phyloP scores from a whole-genome alignment of 2,329 filamentous ascomycete species.

The Truncatella angustata region DNA sequence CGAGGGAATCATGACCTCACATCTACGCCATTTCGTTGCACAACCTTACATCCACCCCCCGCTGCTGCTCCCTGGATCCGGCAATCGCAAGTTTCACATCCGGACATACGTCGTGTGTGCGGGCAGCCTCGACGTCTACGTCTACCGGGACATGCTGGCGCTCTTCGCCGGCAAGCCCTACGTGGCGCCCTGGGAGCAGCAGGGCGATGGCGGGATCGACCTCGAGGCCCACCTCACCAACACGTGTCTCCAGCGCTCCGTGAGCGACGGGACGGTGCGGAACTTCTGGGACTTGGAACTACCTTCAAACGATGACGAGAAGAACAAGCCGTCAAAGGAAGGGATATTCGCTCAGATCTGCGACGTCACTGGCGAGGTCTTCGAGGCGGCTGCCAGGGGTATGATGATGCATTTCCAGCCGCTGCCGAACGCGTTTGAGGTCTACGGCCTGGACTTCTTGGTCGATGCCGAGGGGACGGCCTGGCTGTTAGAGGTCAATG shows the following conservation, averaged over 20 bases:
- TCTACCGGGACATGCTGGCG: constrained; percentile 89
- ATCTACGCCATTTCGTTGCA: constrained; percentile 92
- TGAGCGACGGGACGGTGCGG: constrained; percentile 64
- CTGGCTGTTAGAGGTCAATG: constrained; percentile 89
- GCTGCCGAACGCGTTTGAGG: constrained; percentile 82
- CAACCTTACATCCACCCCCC: constrained; percentile 94
- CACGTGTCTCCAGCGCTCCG: constrained; percentile 77
- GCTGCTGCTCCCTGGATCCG: constrained; percentile 64
- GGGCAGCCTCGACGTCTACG: constrained; percentile 76
- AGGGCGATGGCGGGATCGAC: constrained; percentile 45
- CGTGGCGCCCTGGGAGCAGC: constrained; percentile 52
- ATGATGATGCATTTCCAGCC: constrained; percentile 94
- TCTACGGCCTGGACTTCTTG: constrained; percentile 89
- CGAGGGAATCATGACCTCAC: constrained; percentile 74
- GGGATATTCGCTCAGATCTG: constrained; percentile 74
- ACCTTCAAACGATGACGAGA: constrained; percentile 3
- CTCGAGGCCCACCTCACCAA: constrained; percentile 86
- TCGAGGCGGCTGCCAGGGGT: constrained; percentile 79
- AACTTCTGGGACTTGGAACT: constrained; percentile 68
- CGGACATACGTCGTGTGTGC: constrained; percentile 84
- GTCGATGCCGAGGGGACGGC: constrained; percentile 63
- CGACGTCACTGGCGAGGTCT: constrained; percentile 69
- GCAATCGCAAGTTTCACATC: constrained; percentile 87
- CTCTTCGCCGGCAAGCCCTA: constrained; percentile 83
- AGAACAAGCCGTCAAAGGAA: constrained; percentile 44